These are phyloP conservation scores for Daldinia decipiens DNA, from an alignment of 495 filamentous ascomycete genomes.

Conservation along the genomic window DNA sequence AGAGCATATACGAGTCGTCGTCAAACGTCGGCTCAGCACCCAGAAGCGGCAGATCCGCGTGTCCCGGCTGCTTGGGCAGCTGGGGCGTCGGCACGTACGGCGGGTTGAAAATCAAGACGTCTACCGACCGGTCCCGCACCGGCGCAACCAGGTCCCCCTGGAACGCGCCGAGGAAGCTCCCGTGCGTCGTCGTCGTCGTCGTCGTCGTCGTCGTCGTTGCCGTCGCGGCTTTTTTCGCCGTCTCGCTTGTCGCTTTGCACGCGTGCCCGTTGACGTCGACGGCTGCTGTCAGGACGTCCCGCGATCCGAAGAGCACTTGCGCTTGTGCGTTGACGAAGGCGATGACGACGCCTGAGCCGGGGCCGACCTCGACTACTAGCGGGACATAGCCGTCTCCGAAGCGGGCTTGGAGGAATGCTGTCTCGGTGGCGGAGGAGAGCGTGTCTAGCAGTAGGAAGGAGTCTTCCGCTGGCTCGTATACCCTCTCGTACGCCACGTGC, in stretches of 20 bases:
- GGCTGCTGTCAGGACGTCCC: constrained; percentile 74
- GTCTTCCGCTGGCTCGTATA: constrained; percentile 96
- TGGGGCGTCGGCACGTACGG: constrained; percentile 90
- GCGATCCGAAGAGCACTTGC: constrained; percentile 73
- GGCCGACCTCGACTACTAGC: constrained; percentile 84
- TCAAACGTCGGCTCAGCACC: constrained; percentile 61
- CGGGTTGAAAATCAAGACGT: constrained; percentile 94
- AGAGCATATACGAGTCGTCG: constrained; percentile 80
- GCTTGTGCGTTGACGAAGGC: constrained; percentile 86
- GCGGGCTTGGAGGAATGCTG: constrained; percentile 71
- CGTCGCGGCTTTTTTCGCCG: constrained; percentile 63
- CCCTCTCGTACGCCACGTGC: constrained; percentile 83
- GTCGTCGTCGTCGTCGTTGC: constrained; percentile 44
- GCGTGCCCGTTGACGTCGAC: constrained; percentile 86
- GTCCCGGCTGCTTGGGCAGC: constrained; percentile 62
- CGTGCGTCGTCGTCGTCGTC: constrained; percentile 14
- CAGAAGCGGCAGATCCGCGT: constrained; percentile 24
- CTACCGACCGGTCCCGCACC: constrained; percentile 67
- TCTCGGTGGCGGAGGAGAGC: constrained; percentile 77
- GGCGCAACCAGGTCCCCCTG: constrained; percentile 72
- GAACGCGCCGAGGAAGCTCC: constrained; percentile 67
- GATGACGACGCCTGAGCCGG: constrained; percentile 90
- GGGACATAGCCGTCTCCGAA: constrained; percentile 66
- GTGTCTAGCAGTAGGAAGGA: constrained; percentile 95
- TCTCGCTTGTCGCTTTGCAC: constrained; percentile 72